Evolutionary conservation across 2,329 filamentous ascomycete species (phyloP).

Genomic region (Drechslera avenae): DNA sequence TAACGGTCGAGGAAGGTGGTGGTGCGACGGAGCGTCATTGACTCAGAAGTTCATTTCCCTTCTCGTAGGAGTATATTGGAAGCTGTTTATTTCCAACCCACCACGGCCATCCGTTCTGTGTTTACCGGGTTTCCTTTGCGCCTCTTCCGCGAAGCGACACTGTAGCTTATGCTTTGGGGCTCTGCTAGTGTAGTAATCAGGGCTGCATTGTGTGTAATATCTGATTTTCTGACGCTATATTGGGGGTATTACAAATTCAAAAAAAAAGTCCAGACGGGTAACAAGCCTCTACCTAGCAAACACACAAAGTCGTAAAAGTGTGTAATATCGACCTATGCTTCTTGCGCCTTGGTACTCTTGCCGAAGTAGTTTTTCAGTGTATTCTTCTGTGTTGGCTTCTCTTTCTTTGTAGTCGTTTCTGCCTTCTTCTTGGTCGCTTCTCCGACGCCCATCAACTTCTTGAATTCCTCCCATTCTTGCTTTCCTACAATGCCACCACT

Average conservation of each 20-base stretch:
- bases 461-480: slow-evolving; percentile 68
- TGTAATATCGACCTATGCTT: neutral
- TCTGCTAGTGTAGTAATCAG: neutral
- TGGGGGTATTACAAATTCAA: too few species aligned
- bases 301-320: too few species aligned
- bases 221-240: too few species aligned
- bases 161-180: too few species aligned
- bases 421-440: slow-evolving; percentile 56
- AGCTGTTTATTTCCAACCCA: neutral
- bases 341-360: slow-evolving; percentile 15
- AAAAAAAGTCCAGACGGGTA: too few species aligned
- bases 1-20: neutral
- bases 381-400: slow-evolving; percentile 37
- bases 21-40: slow-evolving; percentile 15
- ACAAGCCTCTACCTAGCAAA: too few species aligned
- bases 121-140: slow-evolving; percentile 8
- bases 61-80: slow-evolving; percentile 14
- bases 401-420: slow-evolving; percentile 43
- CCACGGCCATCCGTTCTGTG: neutral
- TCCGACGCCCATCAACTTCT: slow-evolving; percentile 63
- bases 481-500: slow-evolving; percentile 67
- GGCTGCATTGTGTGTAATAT: neutral
- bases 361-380: slow-evolving; percentile 43
- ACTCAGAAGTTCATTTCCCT: neutral
- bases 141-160: slow-evolving; percentile 6